These are phyloP conservation scores for Arabidopsis arenosa DNA, from an alignment of 345 rosid genomes.

Conservation along the genomic window DNA sequence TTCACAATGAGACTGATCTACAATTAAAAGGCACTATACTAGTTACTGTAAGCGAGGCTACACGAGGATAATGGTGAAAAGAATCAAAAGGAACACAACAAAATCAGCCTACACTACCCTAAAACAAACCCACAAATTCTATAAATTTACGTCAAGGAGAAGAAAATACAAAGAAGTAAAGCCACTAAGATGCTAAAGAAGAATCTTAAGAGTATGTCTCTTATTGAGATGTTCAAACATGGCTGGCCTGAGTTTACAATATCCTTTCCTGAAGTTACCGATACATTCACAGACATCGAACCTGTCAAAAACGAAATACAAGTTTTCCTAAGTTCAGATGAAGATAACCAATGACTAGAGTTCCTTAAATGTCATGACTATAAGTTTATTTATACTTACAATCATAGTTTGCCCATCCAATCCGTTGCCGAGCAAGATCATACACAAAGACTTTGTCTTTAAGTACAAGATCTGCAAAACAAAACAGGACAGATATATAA, in stretches of 20 bases:
- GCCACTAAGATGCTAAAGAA: conserved; percentile 46
- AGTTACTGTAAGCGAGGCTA: background rate
- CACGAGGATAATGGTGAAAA: conserved; percentile 1
- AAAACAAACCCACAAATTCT: conserved; percentile 37
- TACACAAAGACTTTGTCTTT: conserved; percentile 94
- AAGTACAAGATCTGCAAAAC: conserved; percentile 82
- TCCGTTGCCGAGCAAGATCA: conserved; percentile 76
- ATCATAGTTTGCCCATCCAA: conserved; percentile 93
- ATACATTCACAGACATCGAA: conserved; percentile 86
- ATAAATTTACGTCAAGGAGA: conserved; percentile 45
- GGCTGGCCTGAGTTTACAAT: conserved; percentile 63
- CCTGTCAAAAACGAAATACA: conserved; percentile 52
- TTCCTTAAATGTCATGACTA: background rate
- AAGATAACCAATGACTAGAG: background rate
- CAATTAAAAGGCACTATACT: background rate
- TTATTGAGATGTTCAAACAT: conserved; percentile 53
- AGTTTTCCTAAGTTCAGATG: background rate
- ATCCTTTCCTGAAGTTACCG: conserved; percentile 72
- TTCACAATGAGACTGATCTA: background rate
- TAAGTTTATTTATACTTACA: conserved; percentile 61
- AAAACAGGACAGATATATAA: background rate
- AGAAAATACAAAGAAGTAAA: conserved; percentile 50
- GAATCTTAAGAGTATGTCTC: conserved; percentile 53
- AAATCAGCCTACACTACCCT: conserved; percentile 34
- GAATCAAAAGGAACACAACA: conserved; percentile 29